Evolutionary conservation across 306 rosid genomes (phyloP), one percentile per base, ranked within the genome.

Genomic region (Calophaca sinica): DNA sequence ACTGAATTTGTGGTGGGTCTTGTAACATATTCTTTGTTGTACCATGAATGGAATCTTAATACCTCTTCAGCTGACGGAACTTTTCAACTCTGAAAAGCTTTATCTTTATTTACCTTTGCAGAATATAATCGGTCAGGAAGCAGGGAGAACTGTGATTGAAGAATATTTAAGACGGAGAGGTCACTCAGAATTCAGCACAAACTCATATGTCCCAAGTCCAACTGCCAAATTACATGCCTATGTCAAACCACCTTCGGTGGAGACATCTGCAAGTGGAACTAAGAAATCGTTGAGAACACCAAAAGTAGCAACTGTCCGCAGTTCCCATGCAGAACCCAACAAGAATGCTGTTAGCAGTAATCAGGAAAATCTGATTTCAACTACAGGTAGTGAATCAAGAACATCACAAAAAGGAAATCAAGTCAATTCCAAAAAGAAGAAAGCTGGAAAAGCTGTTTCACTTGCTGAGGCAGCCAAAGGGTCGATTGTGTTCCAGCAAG

Each of bases 381-480:
- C 71, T 26, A 66, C 72, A 49, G 55, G 68, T 36, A 80, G 79
- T 67, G 91, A 84, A 68, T 70, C 89, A 50, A 88, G 29, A 51
- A 39, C 79, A 44, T 58, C 75, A 1, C 84, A 82, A 39, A 89
- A 83, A 62, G 89, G 87, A 38, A 89, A 88, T 78, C 97, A 89
- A 74, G 85, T 77, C 42, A 88, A 51, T 81, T 87, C 90, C 78
- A 89, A 32, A 77, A 94, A 94, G 91, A 90, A 92, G 93, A 92
- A 90, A 81, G 78, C 89, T 33, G 92, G 88, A 75, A 94, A 84
- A 90, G 88, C 73, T 69, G 74, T 92, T 76, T 88, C 93, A 6
- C 93, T 92, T 75, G 96, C 96, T 28, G 93, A 94, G 86, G 99
- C 91, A 13, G 92, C 97, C 69, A 94, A 90, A 72, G 97, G 96